Percentiles rank a stretch among this genome's conserved stretches.
Conservation (phyloP, 345 rosid genomes). For the Lepidium aucheri region DNA sequence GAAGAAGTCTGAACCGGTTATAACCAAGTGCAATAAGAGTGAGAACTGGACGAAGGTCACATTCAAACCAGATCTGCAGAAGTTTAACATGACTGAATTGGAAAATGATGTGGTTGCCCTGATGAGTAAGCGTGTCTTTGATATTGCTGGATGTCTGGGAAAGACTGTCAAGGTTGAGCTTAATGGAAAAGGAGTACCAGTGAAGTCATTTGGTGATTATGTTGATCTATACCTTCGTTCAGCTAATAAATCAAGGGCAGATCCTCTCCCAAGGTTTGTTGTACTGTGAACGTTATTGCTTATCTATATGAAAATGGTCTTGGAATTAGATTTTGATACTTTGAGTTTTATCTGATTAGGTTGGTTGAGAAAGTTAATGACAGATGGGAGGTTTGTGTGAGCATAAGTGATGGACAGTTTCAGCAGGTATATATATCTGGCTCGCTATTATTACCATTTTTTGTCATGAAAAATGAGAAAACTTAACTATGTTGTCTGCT, state of each 20-base stretch:
- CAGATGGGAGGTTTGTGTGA: slow-evolving; percentile 89
- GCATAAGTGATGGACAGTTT: slow-evolving; percentile 86
- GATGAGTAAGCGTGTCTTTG: slow-evolving; percentile 86
- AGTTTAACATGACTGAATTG: slow-evolving; percentile 69
- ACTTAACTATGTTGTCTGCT: too few relatives aligned
- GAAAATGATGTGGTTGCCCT: slow-evolving; percentile 91
- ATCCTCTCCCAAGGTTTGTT: slow-evolving; percentile 53
- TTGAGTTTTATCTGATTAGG: slow-evolving; percentile 33
- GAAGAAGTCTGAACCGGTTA: slow-evolving; percentile 61
- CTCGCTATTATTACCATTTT: too few relatives aligned
- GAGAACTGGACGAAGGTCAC: slow-evolving; percentile 96
- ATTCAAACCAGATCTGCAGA: slow-evolving; percentile 72
- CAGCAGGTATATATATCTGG: too few relatives aligned
- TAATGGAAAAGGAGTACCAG: slow-evolving; percentile 64
- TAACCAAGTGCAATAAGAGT: slow-evolving; percentile 53
- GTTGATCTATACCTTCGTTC: slow-evolving; percentile 65
- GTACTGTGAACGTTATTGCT: background rate
- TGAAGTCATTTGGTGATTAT: slow-evolving; percentile 68
- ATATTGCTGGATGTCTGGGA: slow-evolving; percentile 94
- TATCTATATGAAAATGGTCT: background rate
- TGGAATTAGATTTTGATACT: background rate
- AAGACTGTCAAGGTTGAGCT: slow-evolving; percentile 85
- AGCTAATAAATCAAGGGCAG: slow-evolving; percentile 29
- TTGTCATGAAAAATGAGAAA: too few relatives aligned
- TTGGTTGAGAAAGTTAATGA: slow-evolving; percentile 59